A percentile compares a stretch with the other conserved stretches of the same genome.
Conservation (phyloP, 139 green algal genomes). For the Picochlorum sp. region DNA sequence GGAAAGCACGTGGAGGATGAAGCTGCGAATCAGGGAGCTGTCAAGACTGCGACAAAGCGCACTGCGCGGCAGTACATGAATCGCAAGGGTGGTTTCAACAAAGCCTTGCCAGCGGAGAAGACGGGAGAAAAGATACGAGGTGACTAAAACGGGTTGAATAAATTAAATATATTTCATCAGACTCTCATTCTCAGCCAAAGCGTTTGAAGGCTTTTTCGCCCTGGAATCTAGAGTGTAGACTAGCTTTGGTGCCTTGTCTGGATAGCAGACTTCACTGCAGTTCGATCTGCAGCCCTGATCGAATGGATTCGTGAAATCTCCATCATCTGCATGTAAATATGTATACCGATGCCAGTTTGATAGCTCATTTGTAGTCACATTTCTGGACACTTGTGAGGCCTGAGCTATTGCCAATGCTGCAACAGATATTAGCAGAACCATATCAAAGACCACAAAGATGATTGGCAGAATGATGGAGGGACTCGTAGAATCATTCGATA, state of each 20-base stretch:
- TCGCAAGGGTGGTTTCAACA: constrained; percentile 82
- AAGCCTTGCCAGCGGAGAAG: constrained; percentile 65
- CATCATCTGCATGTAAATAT: constrained; percentile 63
- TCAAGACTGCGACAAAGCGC: constrained; percentile 63
- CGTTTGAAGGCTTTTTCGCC: background rate
- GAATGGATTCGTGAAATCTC: constrained; percentile 82
- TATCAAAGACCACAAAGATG: constrained; percentile 70
- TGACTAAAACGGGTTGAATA: constrained; percentile 32
- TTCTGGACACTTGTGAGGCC: constrained; percentile 60
- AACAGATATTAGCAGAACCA: constrained; percentile 74
- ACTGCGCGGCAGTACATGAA: constrained; percentile 91
- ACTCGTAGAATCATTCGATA: background rate
- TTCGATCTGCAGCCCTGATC: constrained; percentile 62
- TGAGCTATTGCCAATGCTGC: constrained; percentile 71
- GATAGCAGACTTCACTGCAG: constrained; percentile 39
- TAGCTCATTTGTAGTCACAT: constrained; percentile 96
- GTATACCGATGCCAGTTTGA: constrained; percentile 87
- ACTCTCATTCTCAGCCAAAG: background rate
- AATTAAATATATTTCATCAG: background rate
- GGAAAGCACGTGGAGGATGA: constrained; percentile 72
- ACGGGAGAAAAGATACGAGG: constrained; percentile 56
- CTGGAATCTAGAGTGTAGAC: background rate
- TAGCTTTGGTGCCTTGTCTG: background rate
- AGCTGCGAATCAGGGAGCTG: constrained; percentile 45
- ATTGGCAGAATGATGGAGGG: constrained; percentile 21